Evolutionary conservation across 108 stramenopile genomes (phyloP).

Genomic region (Aurantiochytrium sp.): DNA sequence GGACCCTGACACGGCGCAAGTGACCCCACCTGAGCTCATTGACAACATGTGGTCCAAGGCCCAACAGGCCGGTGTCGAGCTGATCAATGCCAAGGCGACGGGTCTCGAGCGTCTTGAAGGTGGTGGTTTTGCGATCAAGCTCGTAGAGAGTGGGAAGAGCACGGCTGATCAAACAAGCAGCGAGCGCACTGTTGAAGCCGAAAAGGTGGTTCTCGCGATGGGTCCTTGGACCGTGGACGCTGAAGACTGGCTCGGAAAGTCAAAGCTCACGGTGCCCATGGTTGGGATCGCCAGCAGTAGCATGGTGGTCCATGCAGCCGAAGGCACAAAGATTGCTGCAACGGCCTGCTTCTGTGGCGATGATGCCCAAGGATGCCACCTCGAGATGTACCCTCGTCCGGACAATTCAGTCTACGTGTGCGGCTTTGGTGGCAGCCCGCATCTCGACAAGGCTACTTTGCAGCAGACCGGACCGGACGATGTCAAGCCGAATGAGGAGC

Average conservation of each 20-base stretch:
- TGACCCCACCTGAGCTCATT: constrained; percentile 57
- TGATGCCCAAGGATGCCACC: constrained; percentile 69
- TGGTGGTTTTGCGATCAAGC: not conserved
- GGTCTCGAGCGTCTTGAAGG: constrained; percentile 8
- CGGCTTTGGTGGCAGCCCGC: constrained; percentile 84
- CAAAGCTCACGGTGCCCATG: constrained; percentile 18
- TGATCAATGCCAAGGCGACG: constrained; percentile 30
- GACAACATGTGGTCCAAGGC: constrained; percentile 42
- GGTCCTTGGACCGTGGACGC: constrained; percentile 28
- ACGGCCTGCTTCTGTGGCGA: constrained; percentile 92
- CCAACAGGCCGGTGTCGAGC: constrained; percentile 31
- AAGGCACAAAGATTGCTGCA: constrained; percentile 56
- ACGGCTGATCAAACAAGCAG: not conserved
- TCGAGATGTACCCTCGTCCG: constrained; percentile 45
- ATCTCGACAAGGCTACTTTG: constrained; percentile 67
- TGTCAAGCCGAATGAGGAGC: constrained; percentile 64
- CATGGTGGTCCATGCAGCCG: constrained; percentile 25
- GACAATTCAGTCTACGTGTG: constrained; percentile 77
- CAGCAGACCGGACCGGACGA: constrained; percentile 49
- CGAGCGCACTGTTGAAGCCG: not conserved
- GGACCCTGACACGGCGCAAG: constrained; percentile 60
- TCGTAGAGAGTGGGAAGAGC: not conserved
- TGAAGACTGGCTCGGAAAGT: constrained; percentile 27
- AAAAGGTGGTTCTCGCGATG: constrained; percentile 21
- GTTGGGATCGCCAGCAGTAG: constrained; percentile 43